Evolutionary conservation across 2,329 filamentous ascomycete species (phyloP), one percentile per base, ranked within the genome.

Genomic region (Dactylellina parvicollis): DNA sequence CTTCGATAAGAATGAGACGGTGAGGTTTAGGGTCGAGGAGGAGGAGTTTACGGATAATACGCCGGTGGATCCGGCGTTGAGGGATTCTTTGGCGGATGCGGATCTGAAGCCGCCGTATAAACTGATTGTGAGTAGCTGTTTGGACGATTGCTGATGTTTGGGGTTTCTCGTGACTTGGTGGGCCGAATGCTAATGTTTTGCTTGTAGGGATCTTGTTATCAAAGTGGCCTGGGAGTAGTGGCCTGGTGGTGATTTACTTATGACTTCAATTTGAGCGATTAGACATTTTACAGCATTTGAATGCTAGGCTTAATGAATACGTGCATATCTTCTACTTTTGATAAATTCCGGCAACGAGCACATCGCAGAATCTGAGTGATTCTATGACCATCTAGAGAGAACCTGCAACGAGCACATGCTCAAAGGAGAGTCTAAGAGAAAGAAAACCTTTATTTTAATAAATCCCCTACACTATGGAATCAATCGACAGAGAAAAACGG

Each of bases 31-130:
- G 20, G 89, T 98, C 40, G 88, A 96, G 77, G 87, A 89, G 55
- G 95, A 99, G 82, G 87, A 91, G 76, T 99, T 95, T 92, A 87
- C 92, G 73, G 94, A 98, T 80, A 90, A 96, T 80, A 89, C 90
- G 42, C 89, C 94, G 0, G 85, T 86, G 66, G 88, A 89, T 56
- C 87, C 89, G 20, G 61, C 67, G 1, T 49, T 67, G 55, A 44
- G 62, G 28, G 64, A 70, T 55, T 69, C 70, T 10, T 42, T 84
- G 22, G 81, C 83, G 2, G 82, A 82, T 32, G 83, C 84, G 56
- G 85, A 88, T 60, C 87, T 88, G 77, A 85, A 85, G 73, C 88
- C 90, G 3, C 90, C 91, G 0, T 95, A 92, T 82, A 85, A 84
- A 75, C 86, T 94, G 75, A 87, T 75, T 52, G 77, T 77, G 34